Base-by-base conservation (phyloP, 331 rosid genomes). In the Erythrophleum ivorense region DNA sequence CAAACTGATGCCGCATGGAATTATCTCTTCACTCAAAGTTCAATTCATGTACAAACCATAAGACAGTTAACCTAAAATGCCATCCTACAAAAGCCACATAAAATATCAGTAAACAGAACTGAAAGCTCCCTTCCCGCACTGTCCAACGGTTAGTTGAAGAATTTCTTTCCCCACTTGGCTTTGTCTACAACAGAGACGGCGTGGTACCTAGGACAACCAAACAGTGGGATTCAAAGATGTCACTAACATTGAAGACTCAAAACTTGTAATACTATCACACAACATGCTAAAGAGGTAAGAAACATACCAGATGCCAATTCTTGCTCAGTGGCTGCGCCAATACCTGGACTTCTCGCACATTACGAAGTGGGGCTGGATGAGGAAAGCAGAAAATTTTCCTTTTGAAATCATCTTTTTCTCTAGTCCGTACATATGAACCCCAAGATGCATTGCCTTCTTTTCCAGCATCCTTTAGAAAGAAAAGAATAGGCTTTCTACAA, bases 251-350 rank as follows among this genome's bases (percentile, higher is more conserved):
- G 62, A 76, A 77, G 82, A 74, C 63, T 6, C 67, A 82, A n/a
- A n/a, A 75, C 46, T 8, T 52, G 74, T 38, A 31, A 66, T 71
- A 50, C 9, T 69, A 86, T 72, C 45, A 81, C 10, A 64, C 9
- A 41, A 60, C 77, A 78, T 78, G 74, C 31, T 29, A 29, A 69
- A 82, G 81, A 58, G 60, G 24, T 21, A 49, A 41, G 70, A 64
- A 82, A 82, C 91, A 73, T 77, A 92, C 97, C 91, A 87, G 65
- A 83, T 92, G 91, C 97, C 97, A 92, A 72, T 80, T 90, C 88
- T 87, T 83, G 88, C 84, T 87, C 65, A 88, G 80, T 21, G 94
- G 89, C 75, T 87, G 83, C 15, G 86, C 90, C 81, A 81, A 73
- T 16, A 90, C 89, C 78, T 73, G 82, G 67, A 92, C 82, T 86